phyloP scores from a whole-genome alignment of 2,329 filamentous ascomycete species.

The Ophiostoma triangulosporum region DNA sequence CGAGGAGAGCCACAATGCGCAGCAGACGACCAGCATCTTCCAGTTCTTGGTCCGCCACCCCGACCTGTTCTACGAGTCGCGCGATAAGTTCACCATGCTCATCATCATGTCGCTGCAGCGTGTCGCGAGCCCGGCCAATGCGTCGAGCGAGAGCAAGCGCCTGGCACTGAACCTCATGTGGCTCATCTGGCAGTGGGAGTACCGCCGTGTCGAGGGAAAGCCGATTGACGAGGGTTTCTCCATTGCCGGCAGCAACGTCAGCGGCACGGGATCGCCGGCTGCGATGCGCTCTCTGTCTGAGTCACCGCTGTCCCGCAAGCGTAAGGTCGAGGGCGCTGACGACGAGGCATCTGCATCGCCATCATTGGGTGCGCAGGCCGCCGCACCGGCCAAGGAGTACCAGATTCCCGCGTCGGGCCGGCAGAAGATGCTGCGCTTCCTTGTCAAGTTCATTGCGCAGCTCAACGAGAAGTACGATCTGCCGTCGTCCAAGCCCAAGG shows the following conservation, averaged over 20 bases:
- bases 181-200: conserved; percentile 86
- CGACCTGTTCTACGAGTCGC: conserved; percentile 84
- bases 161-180: conserved; percentile 82
- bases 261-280: conserved; percentile 6
- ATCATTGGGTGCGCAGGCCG: conserved; percentile 20
- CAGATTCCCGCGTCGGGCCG: conserved; percentile 53
- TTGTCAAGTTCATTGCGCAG: conserved; percentile 88
- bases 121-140: conserved; percentile 68
- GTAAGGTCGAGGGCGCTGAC: conserved; percentile 54
- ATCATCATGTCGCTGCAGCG: conserved; percentile 85
- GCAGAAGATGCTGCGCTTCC: conserved; percentile 79
- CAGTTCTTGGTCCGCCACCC: conserved; percentile 90
- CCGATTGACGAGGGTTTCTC: conserved; percentile 14
- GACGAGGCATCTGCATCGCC: conserved; percentile 9
- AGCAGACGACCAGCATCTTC: conserved; percentile 95
- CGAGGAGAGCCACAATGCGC: conserved; percentile 87
- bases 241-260: background rate
- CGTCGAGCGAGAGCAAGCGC: conserved; percentile 84
- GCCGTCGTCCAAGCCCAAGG: conserved; percentile 53
- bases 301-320: conserved; percentile 62
- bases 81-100: conserved; percentile 78
- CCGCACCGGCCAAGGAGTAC: conserved; percentile 46
- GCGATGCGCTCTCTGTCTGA: conserved; percentile 37
- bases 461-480: conserved; percentile 74
- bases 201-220: conserved; percentile 58